Base-by-base conservation (phyloP, 306 rosid genomes). In the Styphnolobium japonicum region DNA sequence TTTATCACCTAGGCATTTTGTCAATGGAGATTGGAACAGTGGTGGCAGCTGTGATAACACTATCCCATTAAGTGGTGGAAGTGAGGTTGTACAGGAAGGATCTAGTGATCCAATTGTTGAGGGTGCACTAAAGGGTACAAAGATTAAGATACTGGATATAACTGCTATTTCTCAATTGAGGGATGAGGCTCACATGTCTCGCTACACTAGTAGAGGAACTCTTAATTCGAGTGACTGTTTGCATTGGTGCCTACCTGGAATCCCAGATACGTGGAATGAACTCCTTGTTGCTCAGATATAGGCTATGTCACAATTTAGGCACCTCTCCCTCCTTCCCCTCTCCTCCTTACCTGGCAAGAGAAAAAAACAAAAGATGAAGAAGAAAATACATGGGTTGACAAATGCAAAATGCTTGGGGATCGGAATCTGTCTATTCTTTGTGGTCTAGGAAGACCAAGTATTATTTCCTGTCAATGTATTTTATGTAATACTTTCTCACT, bases 251-350 rank as follows among this genome's bases (percentile, higher is more conserved):
- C 74, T 95, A 39, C 98, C 98, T 2, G 98, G 98, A 52, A 78
- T 93, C 83, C 98, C 97, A 9, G 99, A 93, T 80, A 18, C 98
- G 15, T 95, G 99, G 99, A 95, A 95, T 76, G 98, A 95, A 82
- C 84, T 95, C 83, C 94, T 95, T 68, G 64, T 83, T 83, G 91
- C 97, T 52, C 98, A 93, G 58, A 78, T 93, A 60, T 95, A 93
- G 84, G 69, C 22, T 16, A 3, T 16, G 10, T 39, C 77, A 64
- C 49, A 68, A 43, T 78, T 65, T 75, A 39, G 61, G 14, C 42
- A 43, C 56, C 15, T 29, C 37, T 6, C 29, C 5, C 31, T 27
- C 31, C 31, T 3, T 3, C 31, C 31, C 1, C 31, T 27, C 9
- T 22, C 53, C 42, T 57, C 6, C 0, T 5, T 14, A 33, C 34